phyloP scores from a whole-genome alignment of 2,329 filamentous ascomycete species.

The Phyllosticta citriasiana region DNA sequence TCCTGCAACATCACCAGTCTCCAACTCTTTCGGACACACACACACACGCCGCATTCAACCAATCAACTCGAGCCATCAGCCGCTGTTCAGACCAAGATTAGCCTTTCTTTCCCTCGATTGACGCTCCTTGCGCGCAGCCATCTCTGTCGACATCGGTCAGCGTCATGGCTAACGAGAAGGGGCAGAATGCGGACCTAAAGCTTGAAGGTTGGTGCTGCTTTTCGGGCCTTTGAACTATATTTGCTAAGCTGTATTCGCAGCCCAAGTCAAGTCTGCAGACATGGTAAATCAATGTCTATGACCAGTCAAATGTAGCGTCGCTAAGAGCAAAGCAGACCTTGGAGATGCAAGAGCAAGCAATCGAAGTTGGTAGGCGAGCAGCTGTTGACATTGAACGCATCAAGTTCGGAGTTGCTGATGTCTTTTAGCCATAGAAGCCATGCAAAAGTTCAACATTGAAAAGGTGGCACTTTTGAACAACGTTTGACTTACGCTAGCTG shows the following conservation, averaged over 20 bases:
- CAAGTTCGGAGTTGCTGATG: constrained; percentile 17
- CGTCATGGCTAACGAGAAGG: constrained; percentile 31
- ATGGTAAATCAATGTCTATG: constrained; percentile 64
- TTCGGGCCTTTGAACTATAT: constrained; percentile 17
- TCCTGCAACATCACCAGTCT: neutral
- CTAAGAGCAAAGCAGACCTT: constrained; percentile 56
- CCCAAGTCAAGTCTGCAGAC: constrained; percentile 94
- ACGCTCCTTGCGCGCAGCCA: constrained; percentile 1
- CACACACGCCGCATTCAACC: constrained; percentile 2
- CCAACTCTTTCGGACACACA: constrained; percentile 2
- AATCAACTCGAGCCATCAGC: constrained; percentile 1
- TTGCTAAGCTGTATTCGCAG: constrained; percentile 38
- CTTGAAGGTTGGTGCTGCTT: constrained; percentile 53
- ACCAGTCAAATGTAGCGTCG: neutral
- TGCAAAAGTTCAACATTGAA: constrained; percentile 62
- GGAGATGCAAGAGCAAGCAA: constrained; percentile 91
- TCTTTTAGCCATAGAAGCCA: constrained; percentile 54
- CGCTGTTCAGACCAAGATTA: neutral
- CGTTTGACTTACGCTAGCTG: neutral
- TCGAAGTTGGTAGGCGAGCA: constrained; percentile 73
- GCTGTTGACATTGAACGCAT: neutral
- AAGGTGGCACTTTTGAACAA: constrained; percentile 43
- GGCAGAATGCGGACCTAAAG: constrained; percentile 50
- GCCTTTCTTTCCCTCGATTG: constrained; percentile 3
- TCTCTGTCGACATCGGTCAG: constrained; percentile 1